Evolutionary conservation across 2,329 filamentous ascomycete genomes (phyloP), one percentile per base, ranked within the genome.

Genomic region (Neofusicoccum kwambonambiense): DNA sequence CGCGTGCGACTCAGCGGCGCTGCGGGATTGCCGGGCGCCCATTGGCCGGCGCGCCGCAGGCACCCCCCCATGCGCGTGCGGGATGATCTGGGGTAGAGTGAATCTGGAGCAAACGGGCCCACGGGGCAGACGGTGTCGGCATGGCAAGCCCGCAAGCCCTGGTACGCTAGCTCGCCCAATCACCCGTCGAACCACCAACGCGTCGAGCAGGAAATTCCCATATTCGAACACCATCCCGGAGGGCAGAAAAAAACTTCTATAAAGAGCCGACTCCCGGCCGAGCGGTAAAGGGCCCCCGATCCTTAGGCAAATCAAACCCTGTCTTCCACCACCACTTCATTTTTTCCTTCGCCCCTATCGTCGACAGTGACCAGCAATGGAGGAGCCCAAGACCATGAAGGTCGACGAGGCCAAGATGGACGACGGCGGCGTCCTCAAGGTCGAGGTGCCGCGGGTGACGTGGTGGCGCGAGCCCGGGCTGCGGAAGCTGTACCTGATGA

Each of bases 381-480:
- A 37, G 5, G 56, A 22, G n/a, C 15, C 42, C 2, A 60, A 60
- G 12, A 35, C 37, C 42, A 27, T 60, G 3, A 35, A 17, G 17
- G 42, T 60, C 7, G 41, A 47, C 12, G 56, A 47, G 17, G n/a
- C 42, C 19, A 60, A 60, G 56, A 45, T 60, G 27, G 57, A 62
- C 22, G 45, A 52, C 13, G 34, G 34, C n/a, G 19, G 7, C 3
- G 34, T 11, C 3, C 47, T 17, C 22, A 45, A 65, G n/a, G 27
- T 65, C 42, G 72, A 75, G 35, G 70, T 75, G 37, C 72, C 74
- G 22, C 68, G 68, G 52, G 73, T 75, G 41, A 75, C 72, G 13
- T 75, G 73, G 73, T 75, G 72, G 65, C 71, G 69, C 27, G 72
- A 75, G 42, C 64, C 72, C 4, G 70, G 69, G 13, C 61, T 76